Evolutionary conservation across 1,139 yeast genomes (phyloP).

Genomic region (Diutina rugosa): DNA sequence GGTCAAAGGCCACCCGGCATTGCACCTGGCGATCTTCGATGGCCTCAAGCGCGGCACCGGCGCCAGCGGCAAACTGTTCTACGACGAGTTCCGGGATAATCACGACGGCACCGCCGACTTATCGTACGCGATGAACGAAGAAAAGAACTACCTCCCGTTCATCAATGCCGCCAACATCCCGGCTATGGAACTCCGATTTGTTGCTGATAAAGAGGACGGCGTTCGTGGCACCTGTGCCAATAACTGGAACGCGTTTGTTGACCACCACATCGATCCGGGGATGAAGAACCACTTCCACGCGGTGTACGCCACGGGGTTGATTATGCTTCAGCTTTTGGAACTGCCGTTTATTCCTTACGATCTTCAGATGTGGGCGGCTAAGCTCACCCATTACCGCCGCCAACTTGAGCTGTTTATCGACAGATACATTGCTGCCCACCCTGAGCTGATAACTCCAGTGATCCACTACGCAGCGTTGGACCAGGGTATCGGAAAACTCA

Average conservation of each 20-base stretch:
- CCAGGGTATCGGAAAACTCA: conserved; percentile 17
- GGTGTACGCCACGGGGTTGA: conserved; percentile 41
- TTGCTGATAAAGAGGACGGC: conserved; percentile 16
- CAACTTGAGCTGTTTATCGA: conserved; percentile 7
- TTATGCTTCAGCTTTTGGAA: conserved; percentile 50
- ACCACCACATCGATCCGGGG: conserved; percentile 34
- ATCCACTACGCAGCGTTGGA: conserved; percentile 17
- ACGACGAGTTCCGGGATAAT: conserved; percentile 16
- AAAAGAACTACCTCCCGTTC: conserved; percentile 62
- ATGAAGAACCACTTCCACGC: conserved; percentile 47
- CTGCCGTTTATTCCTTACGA: conserved; percentile 68
- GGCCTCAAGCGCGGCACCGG: conserved; percentile 23
- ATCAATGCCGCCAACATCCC: conserved; percentile 58
- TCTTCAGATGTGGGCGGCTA: conserved; percentile 33
- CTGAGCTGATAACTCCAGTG: conserved; percentile 11
- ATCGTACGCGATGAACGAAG: conserved; percentile 31
- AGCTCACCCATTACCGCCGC: conserved; percentile 23
- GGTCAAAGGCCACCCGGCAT: conserved; percentile 55
- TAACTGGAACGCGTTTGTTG: conserved; percentile 42
- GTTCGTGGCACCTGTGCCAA: conserved; percentile 58
- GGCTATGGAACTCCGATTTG: conserved; percentile 44
- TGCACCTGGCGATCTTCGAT: conserved; percentile 32
- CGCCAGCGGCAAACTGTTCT: conserved; percentile 8
- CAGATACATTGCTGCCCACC: conserved; percentile 36
- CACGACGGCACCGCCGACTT: conserved; percentile 15